These are phyloP conservation scores for Rutidosis leptorrhynchoides DNA, from an alignment of 129 eudicot genomes.

Conservation along the genomic window DNA sequence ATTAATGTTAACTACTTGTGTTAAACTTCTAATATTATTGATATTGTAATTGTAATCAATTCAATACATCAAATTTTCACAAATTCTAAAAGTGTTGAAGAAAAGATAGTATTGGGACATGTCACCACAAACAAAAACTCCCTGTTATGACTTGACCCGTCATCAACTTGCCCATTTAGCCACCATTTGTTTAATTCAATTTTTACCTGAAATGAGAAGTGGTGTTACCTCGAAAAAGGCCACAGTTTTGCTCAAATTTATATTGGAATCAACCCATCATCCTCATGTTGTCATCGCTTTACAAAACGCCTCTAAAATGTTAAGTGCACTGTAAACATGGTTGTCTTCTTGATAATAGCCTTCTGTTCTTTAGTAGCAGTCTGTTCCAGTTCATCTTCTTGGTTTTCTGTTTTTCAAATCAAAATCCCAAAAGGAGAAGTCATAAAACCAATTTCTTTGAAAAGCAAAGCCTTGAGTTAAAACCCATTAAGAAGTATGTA, in stretches of 20 bases:
- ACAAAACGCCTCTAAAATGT: slow-evolving; percentile 47
- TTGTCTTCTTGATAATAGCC: slow-evolving; percentile 65
- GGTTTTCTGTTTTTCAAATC: no score
- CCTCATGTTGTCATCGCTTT: slow-evolving; percentile 49
- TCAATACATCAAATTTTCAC: background rate
- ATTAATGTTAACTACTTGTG: background rate
- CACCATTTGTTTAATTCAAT: no score
- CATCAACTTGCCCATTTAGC: background rate
- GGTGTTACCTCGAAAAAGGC: slow-evolving; percentile 50
- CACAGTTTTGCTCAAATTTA: slow-evolving; percentile 32
- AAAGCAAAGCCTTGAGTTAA: no score
- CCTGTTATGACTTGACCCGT: background rate
- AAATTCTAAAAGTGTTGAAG: no score
- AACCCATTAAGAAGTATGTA: no score
- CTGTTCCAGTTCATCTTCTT: no score
- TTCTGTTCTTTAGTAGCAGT: no score
- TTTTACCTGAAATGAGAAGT: slow-evolving; percentile 50
- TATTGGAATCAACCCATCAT: slow-evolving; percentile 39
- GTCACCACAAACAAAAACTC: background rate
- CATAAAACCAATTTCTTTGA: no score
- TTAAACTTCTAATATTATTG: background rate
- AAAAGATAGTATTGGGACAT: no score
- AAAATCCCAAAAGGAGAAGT: no score
- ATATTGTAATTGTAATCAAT: background rate
- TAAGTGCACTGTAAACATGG: slow-evolving; percentile 45